Base-by-base conservation (phyloP, 805 yeast species). In the Spathaspora boniae region DNA sequence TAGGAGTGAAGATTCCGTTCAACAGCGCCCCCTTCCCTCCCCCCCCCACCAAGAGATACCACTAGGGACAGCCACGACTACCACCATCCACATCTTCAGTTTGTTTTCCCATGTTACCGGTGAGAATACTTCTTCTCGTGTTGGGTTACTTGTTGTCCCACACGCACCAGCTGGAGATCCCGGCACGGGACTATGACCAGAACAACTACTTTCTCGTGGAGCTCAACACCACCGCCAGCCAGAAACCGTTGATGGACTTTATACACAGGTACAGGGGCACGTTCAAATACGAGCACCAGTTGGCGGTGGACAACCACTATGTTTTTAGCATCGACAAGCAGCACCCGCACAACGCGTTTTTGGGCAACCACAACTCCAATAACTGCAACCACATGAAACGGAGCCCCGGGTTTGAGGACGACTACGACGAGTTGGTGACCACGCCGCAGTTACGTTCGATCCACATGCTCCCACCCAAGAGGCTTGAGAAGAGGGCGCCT, bases 171-270 rank as follows among this genome's bases (percentile, higher is more conserved):
- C 16, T 20, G 7, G 19, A 19, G 22, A 43, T 46, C 21, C 58
- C 57, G 9, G 17, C 31, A 16, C 35, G 76, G 45, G 78, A 83
- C 53, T 82, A 74, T 53, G 60, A 47, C 3, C 42, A 43, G 14
- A 66, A 69, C 29, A 72, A 74, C 41, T 85, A 84, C 58, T 81
- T 82, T 46, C 74, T 84, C 6, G 67, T 84, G 12, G 86, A 83
- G 44, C 45, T 80, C 9, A 54, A 62, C 43, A 58, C 69, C 7
- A 30, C 53, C 16, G 12, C 6, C 2, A 41, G 56, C 16, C 53
- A 42, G 29, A 36, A 36, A 18, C 59, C 65, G 7, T 47, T 67
- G 7, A 33, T 41, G 0, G 50, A 61, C n/a, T 67, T 82, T 34
- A 48, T 58, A 9, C 23, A 46, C 1, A 32, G 48, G 9, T 68